Conservation (phyloP, 805 yeast genomes). For the Hanseniaspora nectarophila region DNA sequence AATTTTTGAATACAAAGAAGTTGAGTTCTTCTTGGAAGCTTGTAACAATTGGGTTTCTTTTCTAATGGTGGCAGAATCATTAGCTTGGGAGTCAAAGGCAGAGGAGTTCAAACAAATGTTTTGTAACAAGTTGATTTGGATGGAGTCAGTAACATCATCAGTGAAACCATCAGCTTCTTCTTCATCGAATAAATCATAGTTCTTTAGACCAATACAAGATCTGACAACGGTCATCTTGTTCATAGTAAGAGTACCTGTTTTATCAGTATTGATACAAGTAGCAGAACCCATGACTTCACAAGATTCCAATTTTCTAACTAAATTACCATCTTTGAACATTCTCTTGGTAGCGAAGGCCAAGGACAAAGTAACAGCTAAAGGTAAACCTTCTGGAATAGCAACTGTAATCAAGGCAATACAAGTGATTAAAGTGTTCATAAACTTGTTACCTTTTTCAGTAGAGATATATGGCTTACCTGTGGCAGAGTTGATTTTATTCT, state of each 20-base stretch:
- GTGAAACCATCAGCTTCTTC: constrained; percentile 15
- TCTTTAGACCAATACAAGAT: constrained; percentile 52
- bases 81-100: constrained; percentile 63
- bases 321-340: constrained; percentile 91
- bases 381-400: constrained; percentile 99
- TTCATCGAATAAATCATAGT: constrained; percentile 40
- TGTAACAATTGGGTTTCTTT: constrained; percentile 22
- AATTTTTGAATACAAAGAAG: constrained; percentile 11
- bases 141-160: constrained; percentile 9
- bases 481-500: constrained; percentile 32
- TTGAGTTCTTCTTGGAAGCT: constrained; percentile 20
- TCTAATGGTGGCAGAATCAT: constrained; percentile 7
- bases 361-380: constrained; percentile 92
- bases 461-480: constrained; percentile 15
- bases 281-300: constrained; percentile 99
- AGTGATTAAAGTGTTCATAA: constrained; percentile 75
- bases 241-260: constrained; percentile 93
- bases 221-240: constrained; percentile 83
- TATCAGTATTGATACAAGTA: constrained; percentile 91
- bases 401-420: constrained; percentile 90
- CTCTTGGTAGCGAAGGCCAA: constrained; percentile 96
- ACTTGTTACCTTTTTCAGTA: constrained; percentile 71
- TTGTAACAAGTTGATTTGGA: constrained; percentile 28
- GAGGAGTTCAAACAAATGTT: constrained; percentile 75
- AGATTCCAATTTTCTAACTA: constrained; percentile 83